Base-by-base conservation (phyloP, 805 yeast species). In the Candida ovalis region DNA sequence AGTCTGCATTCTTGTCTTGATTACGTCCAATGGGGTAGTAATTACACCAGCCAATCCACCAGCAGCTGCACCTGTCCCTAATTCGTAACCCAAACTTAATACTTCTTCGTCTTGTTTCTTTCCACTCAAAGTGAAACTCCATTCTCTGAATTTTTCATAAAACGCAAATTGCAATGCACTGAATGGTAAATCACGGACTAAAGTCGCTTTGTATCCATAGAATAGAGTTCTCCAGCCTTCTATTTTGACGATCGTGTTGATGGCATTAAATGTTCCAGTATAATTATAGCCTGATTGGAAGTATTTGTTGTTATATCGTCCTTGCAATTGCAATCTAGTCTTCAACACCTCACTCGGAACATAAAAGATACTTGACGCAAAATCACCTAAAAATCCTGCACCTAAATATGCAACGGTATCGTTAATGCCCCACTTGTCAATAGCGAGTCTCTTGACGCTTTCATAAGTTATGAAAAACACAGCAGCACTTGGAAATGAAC, bases 331-430 rank as follows among this genome's bases (percentile, higher is more conserved):
- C 40, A 94, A 68, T 58, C 99, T 75, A 7, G 99, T 90, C 64
- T 94, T 94, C 46, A 94, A 68, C 7, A 94, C 98, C 63, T 94
- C 99, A 25, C 91, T 82, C 5, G 99, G 99, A 9, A 94, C 99
- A 59, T 92, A 94, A 32, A 88, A 83, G 6, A 94, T 66, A 57
- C 95, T 86, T 21, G 94, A 85, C 3, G 88, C 91, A 49, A 94
- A 76, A 66, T 94, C 99, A 24, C 98, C 99, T n/a, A 91, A 58
- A 46, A 94, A 82, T 0, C 99, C 99, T 1, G 96, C 91, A 1
- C 81, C 70, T 44, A 94, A 74, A 63, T 88, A 92, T 8, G 96
- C 72, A 10, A 86, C 55, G 0, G 96, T 88, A 51, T 90, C 97
- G 57, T 90, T 88, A 7, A 85, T 54, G 8, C 77, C 75, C 59